Evolutionary conservation across 2,329 filamentous ascomycete species (phyloP).

Genomic region (Hymenoscyphus fraxineus): DNA sequence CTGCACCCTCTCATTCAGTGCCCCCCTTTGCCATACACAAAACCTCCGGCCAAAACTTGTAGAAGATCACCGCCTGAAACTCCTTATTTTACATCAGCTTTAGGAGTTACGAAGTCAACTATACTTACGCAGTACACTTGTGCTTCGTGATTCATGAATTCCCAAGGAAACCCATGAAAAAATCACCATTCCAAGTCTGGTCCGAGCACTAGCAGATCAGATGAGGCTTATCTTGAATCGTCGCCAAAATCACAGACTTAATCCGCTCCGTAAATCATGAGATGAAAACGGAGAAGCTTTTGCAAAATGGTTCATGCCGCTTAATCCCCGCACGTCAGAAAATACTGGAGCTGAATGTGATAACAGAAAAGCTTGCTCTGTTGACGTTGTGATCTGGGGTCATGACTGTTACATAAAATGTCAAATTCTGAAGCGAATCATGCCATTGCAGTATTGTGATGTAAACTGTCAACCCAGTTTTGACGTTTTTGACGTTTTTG

Average conservation of each 20-base stretch:
- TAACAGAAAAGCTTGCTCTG: not conserved
- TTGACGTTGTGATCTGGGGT: not conserved
- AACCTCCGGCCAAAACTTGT: not conserved
- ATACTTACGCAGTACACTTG: too few relatives aligned
- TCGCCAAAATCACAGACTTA: not conserved
- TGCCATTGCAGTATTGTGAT: not conserved
- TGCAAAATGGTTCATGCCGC: not conserved
- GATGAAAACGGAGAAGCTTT: not conserved
- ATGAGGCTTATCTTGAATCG: conserved; percentile 5
- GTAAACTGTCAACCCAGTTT: not conserved
- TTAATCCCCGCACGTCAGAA: not conserved
- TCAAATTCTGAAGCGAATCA: not conserved
- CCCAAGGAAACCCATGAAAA: not conserved
- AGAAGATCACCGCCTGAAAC: not conserved
- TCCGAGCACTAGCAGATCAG: conserved; percentile 8
- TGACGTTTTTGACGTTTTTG: not conserved
- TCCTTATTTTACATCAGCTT: not conserved
- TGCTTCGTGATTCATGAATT: too few relatives aligned
- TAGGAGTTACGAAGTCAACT: too few relatives aligned
- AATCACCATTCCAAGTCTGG: conserved; percentile 1
- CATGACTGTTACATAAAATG: not conserved
- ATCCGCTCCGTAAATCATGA: not conserved
- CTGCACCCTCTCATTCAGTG: too few relatives aligned
- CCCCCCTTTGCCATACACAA: not conserved
- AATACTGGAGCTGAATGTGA: not conserved